Evolutionary conservation across 106 monocot species (phyloP).

Genomic region (Allium fistulosum): DNA sequence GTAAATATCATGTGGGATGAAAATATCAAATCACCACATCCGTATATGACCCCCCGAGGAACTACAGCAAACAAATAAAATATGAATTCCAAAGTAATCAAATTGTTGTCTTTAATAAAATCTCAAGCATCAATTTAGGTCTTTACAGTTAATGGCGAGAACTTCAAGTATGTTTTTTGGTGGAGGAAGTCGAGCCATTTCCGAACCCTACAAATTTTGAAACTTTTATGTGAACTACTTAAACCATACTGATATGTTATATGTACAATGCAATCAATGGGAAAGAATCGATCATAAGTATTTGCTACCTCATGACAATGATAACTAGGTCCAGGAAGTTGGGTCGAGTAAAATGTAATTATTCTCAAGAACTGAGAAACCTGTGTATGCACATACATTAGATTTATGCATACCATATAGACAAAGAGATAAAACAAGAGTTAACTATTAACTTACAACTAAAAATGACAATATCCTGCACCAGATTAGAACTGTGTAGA

Average conservation of each 20-base stretch:
- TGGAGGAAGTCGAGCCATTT: slow-evolving; percentile 62
- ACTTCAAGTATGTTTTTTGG: slow-evolving; percentile 69
- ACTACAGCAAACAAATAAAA: slow-evolving; percentile 34
- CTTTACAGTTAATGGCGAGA: slow-evolving; percentile 74
- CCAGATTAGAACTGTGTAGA: slow-evolving; percentile 83
- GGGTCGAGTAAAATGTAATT: slow-evolving; percentile 93
- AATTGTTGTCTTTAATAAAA: neutral
- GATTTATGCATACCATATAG: neutral
- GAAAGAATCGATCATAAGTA: neutral
- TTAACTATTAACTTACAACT: slow-evolving; percentile 49
- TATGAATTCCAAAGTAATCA: neutral
- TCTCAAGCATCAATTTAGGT: neutral
- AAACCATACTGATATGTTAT: slow-evolving; percentile 2
- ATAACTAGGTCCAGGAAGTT: slow-evolving; percentile 95
- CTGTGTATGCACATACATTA: slow-evolving; percentile 23
- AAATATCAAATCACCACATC: slow-evolving; percentile 96
- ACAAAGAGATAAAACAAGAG: neutral
- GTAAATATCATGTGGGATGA: slow-evolving; percentile 98
- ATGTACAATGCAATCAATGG: neutral
- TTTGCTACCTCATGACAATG: slow-evolving; percentile 86
- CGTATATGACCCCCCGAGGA: slow-evolving; percentile 71
- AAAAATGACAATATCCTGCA: slow-evolving; percentile 70
- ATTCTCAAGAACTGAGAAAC: slow-evolving; percentile 68
- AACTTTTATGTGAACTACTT: too few relatives aligned
- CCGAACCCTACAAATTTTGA: slow-evolving; percentile 43